These are phyloP conservation scores for Lactarius vividus DNA, from an alignment of 768 basidiomycete species.

Conservation along the genomic window DNA sequence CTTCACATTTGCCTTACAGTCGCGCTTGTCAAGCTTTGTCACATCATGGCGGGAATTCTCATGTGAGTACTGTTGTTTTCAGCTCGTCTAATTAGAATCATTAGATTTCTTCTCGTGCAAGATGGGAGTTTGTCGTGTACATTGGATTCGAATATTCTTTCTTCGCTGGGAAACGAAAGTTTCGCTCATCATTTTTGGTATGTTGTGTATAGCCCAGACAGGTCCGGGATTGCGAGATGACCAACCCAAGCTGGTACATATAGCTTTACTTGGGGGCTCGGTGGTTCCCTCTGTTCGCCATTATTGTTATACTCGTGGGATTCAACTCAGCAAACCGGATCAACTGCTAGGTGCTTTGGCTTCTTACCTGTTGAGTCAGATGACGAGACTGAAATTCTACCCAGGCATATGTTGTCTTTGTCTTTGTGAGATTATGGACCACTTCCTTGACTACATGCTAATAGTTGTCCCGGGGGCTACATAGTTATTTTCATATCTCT, in stretches of 20 bases:
- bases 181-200: background rate
- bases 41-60: conserved; percentile 16
- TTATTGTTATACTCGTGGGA: background rate
- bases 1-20: background rate
- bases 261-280: background rate
- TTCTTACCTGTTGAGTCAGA: background rate
- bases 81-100: background rate
- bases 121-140: background rate
- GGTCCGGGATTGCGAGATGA: background rate
- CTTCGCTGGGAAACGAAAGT: background rate
- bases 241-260: background rate
- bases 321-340: background rate
- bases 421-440: background rate
- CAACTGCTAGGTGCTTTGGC: background rate
- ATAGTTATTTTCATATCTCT: conserved; percentile 1
- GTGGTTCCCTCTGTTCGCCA: background rate
- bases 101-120: background rate
- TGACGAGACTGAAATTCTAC: background rate
- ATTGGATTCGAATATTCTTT: background rate
- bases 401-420: background rate
- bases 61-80: conserved; percentile 3
- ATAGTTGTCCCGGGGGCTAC: background rate
- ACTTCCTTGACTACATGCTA: background rate
- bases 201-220: background rate
- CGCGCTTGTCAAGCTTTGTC: conserved; percentile 1